Base-by-base conservation (phyloP, 2,329 filamentous ascomycete species). In the Arthrinium phaeospermum region DNA sequence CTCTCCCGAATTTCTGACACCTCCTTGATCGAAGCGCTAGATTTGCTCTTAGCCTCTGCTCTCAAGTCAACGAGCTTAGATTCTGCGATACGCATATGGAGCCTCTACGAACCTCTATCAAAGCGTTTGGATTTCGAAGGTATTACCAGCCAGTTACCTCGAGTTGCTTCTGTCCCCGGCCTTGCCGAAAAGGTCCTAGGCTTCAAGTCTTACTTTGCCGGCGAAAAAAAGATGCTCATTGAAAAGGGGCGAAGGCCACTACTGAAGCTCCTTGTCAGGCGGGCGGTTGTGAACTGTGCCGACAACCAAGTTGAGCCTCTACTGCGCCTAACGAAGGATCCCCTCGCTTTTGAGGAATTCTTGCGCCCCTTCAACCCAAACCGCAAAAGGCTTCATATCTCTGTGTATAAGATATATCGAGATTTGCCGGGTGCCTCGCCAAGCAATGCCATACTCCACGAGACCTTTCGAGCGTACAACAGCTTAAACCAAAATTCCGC, bases 331-430 rank as follows among this genome's bases (percentile, higher is more conserved):
- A 80, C 85, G 47, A 75, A 81, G 14, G 83, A 88, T 64, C 73
- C 76, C 1, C 64, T 76, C 0, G 77, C 85, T 10, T 89, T 86
- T 74, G 83, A 87, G 70, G 78, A 82, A 5, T 87, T 86, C 72
- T 78, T 90, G 27, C 75, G 74, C 80, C 75, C 41, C 80, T 72
- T 74, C 79, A 24, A 41, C 46, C 27, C 7, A n/a, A 74, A 73
- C 53, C 75, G 82, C 69, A 68, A 73, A 16, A 76, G 78, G 37
- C 77, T 84, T 41, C 80, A 86, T 0, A 76, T 79, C 0, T 77
- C 83, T 2, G 81, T 88, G 13, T 90, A 90, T 76, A 76, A 79
- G 19, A 78, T 82, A 34, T 89, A 87, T 73, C 84, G 87, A 45
- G 72, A 80, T 19, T 76, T 88, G 16, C 81, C 84, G 1, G 78